phyloP scores from a whole-genome alignment of 1,284 basidiomycete genomes.

The Ceraceosorus bombacis region DNA sequence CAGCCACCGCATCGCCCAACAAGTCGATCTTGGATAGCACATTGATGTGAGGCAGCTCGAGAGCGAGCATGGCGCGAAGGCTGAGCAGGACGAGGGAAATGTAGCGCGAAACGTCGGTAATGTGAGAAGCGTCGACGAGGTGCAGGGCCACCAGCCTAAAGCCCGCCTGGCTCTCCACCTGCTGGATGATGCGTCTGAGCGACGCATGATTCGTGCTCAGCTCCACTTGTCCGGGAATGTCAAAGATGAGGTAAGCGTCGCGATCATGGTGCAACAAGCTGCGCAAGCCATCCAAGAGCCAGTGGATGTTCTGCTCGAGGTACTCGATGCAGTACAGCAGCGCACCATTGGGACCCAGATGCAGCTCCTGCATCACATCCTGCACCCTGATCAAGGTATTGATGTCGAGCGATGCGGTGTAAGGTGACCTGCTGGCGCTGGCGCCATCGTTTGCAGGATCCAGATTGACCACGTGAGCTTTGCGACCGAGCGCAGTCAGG shows the following conservation, averaged over 20 bases:
- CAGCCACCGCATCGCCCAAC: conserved; percentile 52
- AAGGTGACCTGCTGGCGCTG: conserved; percentile 66
- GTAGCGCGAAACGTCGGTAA: conserved; percentile 92
- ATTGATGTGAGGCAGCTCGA: conserved; percentile 94
- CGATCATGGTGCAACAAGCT: conserved; percentile 15
- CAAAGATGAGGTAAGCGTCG: conserved; percentile 73
- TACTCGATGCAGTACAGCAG: conserved; percentile 98
- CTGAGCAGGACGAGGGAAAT: conserved; percentile 85
- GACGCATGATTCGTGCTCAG: conserved; percentile 78
- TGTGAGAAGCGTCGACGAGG: conserved; percentile 90
- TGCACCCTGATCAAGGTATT: conserved; percentile 76
- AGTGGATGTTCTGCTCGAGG: conserved; percentile 88
- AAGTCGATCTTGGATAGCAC: conserved; percentile 94
- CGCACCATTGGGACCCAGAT: conserved; percentile 88
- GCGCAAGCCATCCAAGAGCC: conserved; percentile 66
- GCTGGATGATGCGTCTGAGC: conserved; percentile 61
- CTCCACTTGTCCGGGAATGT: conserved; percentile 95
- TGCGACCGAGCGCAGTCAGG: conserved; percentile 8
- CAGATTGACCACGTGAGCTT: conserved; percentile 79
- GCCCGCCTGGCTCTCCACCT: conserved; percentile 49
- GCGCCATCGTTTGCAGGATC: conserved; percentile 78
- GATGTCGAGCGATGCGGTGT: conserved; percentile 82
- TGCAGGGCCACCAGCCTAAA: conserved; percentile 72
- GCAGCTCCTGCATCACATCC: conserved; percentile 77
- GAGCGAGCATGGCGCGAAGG: conserved; percentile 90